Evolutionary conservation across 2,329 filamentous ascomycete genomes (phyloP).

Genomic region (Monosporascus ibericus): DNA sequence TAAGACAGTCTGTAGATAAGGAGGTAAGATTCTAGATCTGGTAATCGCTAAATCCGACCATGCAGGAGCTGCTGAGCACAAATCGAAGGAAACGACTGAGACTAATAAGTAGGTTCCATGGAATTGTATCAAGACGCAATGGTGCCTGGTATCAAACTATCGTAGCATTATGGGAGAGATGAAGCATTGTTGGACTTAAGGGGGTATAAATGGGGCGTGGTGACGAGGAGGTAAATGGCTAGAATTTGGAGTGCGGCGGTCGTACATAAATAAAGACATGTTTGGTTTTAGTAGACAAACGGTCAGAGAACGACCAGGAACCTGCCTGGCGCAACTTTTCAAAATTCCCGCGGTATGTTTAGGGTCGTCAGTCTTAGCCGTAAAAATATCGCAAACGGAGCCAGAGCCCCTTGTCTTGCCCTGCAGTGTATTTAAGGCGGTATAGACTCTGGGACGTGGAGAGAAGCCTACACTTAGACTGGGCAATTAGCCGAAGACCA

Average conservation of each 20-base stretch:
- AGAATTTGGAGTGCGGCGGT: not conserved
- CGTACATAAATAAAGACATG: not conserved
- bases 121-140: not conserved
- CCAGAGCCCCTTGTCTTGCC: not conserved
- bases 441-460: not conserved
- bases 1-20: not conserved
- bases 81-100: not conserved
- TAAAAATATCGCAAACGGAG: not conserved
- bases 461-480: not conserved
- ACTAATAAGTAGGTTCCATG: not conserved
- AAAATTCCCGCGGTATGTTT: not conserved
- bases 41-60: conserved; percentile 1
- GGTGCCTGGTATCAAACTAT: not conserved
- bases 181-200: not conserved
- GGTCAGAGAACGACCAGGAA: not conserved
- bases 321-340: not conserved
- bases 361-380: not conserved
- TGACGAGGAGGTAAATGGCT: not conserved
- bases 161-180: not conserved
- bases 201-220: not conserved
- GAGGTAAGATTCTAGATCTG: not conserved
- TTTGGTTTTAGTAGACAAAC: not conserved
- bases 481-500: not conserved
- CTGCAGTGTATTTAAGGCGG: not conserved
- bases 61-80: not conserved